phyloP scores from a whole-genome alignment of 106 monocot genomes.

The Dioscorea dumetorum region DNA sequence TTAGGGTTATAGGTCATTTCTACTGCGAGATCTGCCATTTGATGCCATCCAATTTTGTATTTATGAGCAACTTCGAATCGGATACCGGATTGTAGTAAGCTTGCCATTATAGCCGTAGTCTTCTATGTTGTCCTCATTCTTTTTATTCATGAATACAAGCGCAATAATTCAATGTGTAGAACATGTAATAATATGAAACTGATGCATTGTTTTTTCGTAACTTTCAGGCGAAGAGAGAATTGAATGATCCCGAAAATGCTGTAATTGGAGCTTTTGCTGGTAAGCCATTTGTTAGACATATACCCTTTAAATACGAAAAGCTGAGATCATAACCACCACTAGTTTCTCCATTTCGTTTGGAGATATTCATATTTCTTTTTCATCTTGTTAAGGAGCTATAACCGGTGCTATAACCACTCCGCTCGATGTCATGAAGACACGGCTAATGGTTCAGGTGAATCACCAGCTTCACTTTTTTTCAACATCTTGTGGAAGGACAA shows the following conservation, averaged over 20 bases:
- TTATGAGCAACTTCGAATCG: conserved; percentile 93
- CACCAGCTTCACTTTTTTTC: not conserved
- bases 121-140: not conserved
- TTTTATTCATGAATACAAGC: not conserved
- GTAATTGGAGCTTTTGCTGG: conserved; percentile 92
- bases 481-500: not conserved
- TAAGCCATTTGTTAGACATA: conserved; percentile 9
- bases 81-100: conserved; percentile 75
- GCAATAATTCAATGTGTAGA: not conserved
- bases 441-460: conserved; percentile 96
- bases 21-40: conserved; percentile 92
- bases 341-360: no score
- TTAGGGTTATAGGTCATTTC: conserved; percentile 90
- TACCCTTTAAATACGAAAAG: no score
- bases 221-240: conserved; percentile 68
- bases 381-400: conserved; percentile 52
- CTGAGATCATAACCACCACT: no score
- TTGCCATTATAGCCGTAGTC: not conserved
- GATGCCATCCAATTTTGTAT: conserved; percentile 99
- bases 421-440: conserved; percentile 91
- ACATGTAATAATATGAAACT: no score
- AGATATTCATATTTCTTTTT: not conserved
- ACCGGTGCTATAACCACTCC: conserved; percentile 98
- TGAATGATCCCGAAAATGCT: conserved; percentile 92
- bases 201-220: not conserved